These are phyloP conservation scores for Penicillium canescens DNA, from an alignment of 495 filamentous ascomycete genomes.

Conservation along the genomic window DNA sequence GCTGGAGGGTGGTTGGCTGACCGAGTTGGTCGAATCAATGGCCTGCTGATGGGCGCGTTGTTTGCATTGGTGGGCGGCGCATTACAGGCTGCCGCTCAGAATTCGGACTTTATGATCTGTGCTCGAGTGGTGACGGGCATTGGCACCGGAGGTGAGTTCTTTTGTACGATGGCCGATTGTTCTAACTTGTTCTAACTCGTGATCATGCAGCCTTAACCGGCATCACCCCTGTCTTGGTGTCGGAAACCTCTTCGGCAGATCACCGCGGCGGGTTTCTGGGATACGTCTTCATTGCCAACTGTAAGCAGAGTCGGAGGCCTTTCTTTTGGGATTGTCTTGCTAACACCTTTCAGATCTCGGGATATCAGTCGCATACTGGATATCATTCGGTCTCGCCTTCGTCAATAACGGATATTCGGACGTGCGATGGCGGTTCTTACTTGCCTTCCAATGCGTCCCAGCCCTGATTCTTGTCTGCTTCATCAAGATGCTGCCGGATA, in stretches of 20 bases:
- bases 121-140: slow-evolving; percentile 58
- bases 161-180: background rate
- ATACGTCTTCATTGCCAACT: slow-evolving; percentile 56
- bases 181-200: background rate
- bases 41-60: slow-evolving; percentile 49
- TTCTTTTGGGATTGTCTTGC: no score
- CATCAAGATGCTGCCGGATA: slow-evolving; percentile 53
- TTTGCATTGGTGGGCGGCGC: slow-evolving; percentile 59
- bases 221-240: slow-evolving; percentile 51
- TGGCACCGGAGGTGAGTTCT: slow-evolving; percentile 46
- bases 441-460: slow-evolving; percentile 56
- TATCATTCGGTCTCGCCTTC: slow-evolving; percentile 58
- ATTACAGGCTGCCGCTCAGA: slow-evolving; percentile 51
- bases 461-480: slow-evolving; percentile 49
- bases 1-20: slow-evolving; percentile 53
- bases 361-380: slow-evolving; percentile 63
- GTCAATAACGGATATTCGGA: slow-evolving; percentile 50
- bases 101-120: slow-evolving; percentile 54
- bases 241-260: slow-evolving; percentile 51
- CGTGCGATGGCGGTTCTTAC: slow-evolving; percentile 55
- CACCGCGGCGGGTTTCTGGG: slow-evolving; percentile 50
- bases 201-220: slow-evolving; percentile 39
- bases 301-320: slow-evolving; percentile 22
- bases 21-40: slow-evolving; percentile 55
- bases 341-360: slow-evolving; percentile 44